phyloP scores from a whole-genome alignment of 768 basidiomycete species.

The Pisolithus orientalis region DNA sequence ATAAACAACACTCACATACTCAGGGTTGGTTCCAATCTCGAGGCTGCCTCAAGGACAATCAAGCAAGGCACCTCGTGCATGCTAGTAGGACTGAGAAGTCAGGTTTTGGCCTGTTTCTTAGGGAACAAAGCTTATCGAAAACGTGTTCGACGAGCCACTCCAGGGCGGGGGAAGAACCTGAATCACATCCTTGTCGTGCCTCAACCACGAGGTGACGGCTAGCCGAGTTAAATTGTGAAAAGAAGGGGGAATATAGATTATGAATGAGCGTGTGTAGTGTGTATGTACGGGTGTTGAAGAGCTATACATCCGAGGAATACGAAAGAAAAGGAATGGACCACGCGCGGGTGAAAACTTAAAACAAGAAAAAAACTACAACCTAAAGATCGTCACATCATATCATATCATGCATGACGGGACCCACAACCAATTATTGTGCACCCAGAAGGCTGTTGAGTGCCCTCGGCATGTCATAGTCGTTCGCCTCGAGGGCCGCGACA shows the following conservation, averaged over 20 bases:
- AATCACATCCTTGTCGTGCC: not conserved
- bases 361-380: constrained; percentile 11
- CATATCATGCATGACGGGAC: constrained; percentile 7
- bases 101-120: too few relatives aligned
- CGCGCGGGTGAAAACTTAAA: not conserved
- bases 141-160: too few relatives aligned
- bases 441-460: constrained; percentile 73
- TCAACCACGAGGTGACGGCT: not conserved
- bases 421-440: constrained; percentile 7
- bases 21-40: too few relatives aligned
- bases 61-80: too few relatives aligned
- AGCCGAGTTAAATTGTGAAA: not conserved
- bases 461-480: constrained; percentile 75
- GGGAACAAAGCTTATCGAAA: too few relatives aligned
- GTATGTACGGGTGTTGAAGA: constrained; percentile 6
- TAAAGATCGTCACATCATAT: constrained; percentile 12
- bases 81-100: too few relatives aligned
- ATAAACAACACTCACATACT: too few relatives aligned
- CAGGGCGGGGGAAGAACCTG: too few relatives aligned
- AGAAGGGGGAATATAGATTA: constrained; percentile 7
- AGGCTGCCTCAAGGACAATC: too few relatives aligned
- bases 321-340: constrained; percentile 13
- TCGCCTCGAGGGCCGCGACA: constrained; percentile 75
- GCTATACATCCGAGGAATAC: constrained; percentile 5
- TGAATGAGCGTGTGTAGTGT: constrained; percentile 22